Evolutionary conservation across 140 eudicot species (phyloP).

Genomic region (Ambrosia hybrid): DNA sequence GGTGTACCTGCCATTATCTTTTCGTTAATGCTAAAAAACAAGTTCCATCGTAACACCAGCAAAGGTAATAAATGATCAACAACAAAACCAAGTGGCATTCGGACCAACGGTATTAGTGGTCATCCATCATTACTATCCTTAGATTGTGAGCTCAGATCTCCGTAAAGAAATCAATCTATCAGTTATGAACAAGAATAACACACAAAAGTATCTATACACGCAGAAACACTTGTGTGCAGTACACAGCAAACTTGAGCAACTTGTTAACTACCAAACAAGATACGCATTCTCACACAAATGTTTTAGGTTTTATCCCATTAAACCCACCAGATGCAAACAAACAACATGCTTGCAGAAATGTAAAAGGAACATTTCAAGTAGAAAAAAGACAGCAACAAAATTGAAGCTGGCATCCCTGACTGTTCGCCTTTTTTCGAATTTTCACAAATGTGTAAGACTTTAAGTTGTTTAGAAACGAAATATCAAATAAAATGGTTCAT

Average conservation of each 20-base stretch:
- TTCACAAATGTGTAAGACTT: not conserved
- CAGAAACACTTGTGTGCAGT: not conserved
- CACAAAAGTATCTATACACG: not conserved
- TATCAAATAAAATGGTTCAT: not conserved
- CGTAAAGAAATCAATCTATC: not conserved
- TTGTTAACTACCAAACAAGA: conserved; percentile 5
- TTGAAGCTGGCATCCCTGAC: not conserved
- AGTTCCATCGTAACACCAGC: not conserved
- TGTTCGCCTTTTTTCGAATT: not conserved
- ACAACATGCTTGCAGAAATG: not conserved
- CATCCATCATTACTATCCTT: not conserved
- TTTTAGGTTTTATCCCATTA: not conserved
- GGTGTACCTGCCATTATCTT: conserved; percentile 62
- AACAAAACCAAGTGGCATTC: not conserved
- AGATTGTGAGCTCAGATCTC: not conserved
- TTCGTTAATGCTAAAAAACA: conserved; percentile 13
- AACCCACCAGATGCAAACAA: not conserved
- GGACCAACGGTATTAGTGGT: not conserved
- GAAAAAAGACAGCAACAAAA: not conserved
- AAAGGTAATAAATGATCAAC: not conserved
- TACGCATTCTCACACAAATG: not conserved
- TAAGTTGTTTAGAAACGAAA: conserved; percentile 5
- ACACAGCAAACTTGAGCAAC: not conserved
- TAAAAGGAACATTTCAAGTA: not conserved
- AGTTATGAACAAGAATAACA: not conserved